Evolutionary conservation across 208 protist genomes (phyloP).

Genomic region (Blastocrithidia nonstop): DNA sequence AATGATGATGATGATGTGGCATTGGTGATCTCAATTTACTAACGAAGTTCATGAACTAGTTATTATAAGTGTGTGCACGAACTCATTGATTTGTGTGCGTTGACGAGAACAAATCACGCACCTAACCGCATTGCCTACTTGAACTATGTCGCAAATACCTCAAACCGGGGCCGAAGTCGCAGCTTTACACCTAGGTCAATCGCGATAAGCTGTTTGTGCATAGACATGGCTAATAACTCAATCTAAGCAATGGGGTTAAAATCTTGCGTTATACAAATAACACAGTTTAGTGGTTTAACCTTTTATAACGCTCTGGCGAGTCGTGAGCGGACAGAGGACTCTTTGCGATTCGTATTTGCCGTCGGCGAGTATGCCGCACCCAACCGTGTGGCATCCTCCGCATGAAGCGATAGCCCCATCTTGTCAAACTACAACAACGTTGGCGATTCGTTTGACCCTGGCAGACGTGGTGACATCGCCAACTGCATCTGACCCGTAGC

Average conservation of each 20-base stretch:
- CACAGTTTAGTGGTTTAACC: slow-evolving; percentile 20
- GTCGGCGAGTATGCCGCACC: neutral
- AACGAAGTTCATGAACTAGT: slow-evolving; percentile 34
- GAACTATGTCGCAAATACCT: slow-evolving; percentile 30
- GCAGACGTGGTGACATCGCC: neutral
- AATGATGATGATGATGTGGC: neutral
- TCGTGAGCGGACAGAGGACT: slow-evolving; percentile 19
- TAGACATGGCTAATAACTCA: slow-evolving; percentile 40
- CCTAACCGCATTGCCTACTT: slow-evolving; percentile 42
- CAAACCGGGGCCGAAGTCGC: slow-evolving; percentile 41
- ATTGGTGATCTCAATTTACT: slow-evolving; percentile 15
- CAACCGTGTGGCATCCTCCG: slow-evolving; percentile 10
- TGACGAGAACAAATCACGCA: slow-evolving; percentile 56
- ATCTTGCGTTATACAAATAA: slow-evolving; percentile 68
- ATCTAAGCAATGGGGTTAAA: slow-evolving; percentile 70
- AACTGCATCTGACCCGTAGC: no score
- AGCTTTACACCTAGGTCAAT: slow-evolving; percentile 65
- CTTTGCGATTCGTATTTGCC: slow-evolving; percentile 1
- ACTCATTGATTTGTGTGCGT: slow-evolving; percentile 77
- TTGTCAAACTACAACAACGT: slow-evolving; percentile 62
- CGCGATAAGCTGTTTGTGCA: slow-evolving; percentile 15
- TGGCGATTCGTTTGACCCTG: slow-evolving; percentile 8
- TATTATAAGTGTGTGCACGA: slow-evolving; percentile 43
- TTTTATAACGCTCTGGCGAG: slow-evolving; percentile 24
- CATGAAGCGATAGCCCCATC: slow-evolving; percentile 25